Evolutionary conservation across 2,329 filamentous ascomycete species (phyloP).

Genomic region (Pyrenochaeta sp.): DNA sequence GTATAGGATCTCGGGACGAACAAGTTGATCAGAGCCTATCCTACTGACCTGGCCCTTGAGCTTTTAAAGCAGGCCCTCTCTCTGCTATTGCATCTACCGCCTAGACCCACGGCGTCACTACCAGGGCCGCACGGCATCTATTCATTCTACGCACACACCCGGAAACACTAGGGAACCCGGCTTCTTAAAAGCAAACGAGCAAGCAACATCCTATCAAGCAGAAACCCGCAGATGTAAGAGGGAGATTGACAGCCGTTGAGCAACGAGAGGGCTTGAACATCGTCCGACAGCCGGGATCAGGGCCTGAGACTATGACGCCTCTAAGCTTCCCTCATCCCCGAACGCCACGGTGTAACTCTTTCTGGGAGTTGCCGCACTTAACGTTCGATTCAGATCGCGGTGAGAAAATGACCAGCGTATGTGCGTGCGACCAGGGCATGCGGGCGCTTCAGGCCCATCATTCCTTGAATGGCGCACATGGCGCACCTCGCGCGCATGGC

Average conservation of each 20-base stretch:
- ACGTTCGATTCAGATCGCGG: not conserved
- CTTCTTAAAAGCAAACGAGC: conserved; percentile 7
- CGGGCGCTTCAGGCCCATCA: conserved; percentile 3
- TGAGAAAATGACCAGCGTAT: conserved; percentile 14
- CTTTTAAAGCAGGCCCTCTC: conserved; percentile 21
- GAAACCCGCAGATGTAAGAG: not conserved
- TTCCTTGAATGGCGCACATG: not conserved
- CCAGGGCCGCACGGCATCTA: conserved; percentile 1
- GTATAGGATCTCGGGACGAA: conserved; percentile 10
- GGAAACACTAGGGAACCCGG: conserved; percentile 5
- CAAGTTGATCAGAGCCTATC: conserved; percentile 19
- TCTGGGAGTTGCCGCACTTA: not conserved
- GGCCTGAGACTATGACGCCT: conserved; percentile 4
- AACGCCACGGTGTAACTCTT: conserved; percentile 7
- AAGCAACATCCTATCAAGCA: conserved; percentile 8
- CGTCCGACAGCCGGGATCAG: conserved; percentile 4
- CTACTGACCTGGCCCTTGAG: conserved; percentile 25
- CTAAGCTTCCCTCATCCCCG: conserved; percentile 14
- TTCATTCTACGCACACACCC: conserved; percentile 2
- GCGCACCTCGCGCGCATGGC: not conserved
- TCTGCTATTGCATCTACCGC: conserved; percentile 12
- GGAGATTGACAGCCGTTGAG: conserved; percentile 16
- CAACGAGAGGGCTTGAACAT: conserved; percentile 3
- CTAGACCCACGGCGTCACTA: conserved; percentile 5
- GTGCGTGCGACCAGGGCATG: not conserved